Evolutionary conservation across 164 flowering plant genomes (phyloP).

Genomic region (Vitis labrusca): DNA sequence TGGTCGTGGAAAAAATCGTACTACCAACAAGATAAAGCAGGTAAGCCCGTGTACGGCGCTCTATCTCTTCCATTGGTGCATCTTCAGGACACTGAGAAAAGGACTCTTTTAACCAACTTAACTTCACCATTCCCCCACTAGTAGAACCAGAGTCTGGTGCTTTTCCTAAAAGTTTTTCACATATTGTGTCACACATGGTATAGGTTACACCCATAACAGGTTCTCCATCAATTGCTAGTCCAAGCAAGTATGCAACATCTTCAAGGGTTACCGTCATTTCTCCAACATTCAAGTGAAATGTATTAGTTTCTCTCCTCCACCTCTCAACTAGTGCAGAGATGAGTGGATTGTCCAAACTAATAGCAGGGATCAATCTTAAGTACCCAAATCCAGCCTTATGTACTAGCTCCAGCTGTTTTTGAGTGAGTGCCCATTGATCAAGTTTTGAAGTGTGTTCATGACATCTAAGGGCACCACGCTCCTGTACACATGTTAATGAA

Average conservation of each 20-base stretch:
- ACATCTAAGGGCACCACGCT: constrained; percentile 76
- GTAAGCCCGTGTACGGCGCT: constrained; percentile 63
- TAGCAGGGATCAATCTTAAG: constrained; percentile 61
- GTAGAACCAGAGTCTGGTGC: constrained; percentile 54
- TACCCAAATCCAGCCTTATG: constrained; percentile 68
- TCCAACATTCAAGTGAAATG: constrained; percentile 69
- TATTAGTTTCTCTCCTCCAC: constrained; percentile 78
- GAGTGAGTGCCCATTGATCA: constrained; percentile 60
- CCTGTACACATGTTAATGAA: constrained; percentile 29
- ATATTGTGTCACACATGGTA: constrained; percentile 49
- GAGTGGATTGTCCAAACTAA: constrained; percentile 68
- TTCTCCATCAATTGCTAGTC: constrained; percentile 66
- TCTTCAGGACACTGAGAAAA: constrained; percentile 59
- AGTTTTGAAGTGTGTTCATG: constrained; percentile 83
- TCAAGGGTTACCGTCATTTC: constrained; percentile 75
- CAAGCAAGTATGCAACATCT: constrained; percentile 61
- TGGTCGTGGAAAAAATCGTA: constrained; percentile 75
- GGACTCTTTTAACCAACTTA: constrained; percentile 70
- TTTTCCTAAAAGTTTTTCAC: constrained; percentile 50
- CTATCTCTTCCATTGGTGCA: constrained; percentile 48
- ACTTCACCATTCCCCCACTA: constrained; percentile 81
- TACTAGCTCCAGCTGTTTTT: constrained; percentile 54
- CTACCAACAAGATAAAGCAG: constrained; percentile 72
- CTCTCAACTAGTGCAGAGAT: constrained; percentile 77
- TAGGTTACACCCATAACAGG: constrained; percentile 68